A percentile compares a stretch with the other conserved stretches of the same genome.
Conservation (phyloP, 129 eudicot species). For the Kitagawia praeruptora region DNA sequence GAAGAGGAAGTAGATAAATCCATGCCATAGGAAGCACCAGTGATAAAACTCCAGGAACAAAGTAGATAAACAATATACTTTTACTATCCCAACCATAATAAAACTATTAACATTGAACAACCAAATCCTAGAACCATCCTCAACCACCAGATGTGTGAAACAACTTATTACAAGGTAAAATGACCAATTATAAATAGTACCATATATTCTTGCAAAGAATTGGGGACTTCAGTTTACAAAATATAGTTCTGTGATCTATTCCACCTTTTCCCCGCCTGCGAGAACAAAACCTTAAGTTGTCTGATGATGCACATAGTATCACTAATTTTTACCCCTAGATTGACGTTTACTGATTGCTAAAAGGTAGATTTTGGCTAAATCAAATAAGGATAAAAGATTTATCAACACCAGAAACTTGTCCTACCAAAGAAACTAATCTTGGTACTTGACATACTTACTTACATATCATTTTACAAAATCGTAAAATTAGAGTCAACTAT, state of each 20-base stretch:
- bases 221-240: not conserved
- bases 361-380: not conserved
- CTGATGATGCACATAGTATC: not conserved
- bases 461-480: not conserved
- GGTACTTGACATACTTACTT: not conserved
- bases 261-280: not conserved
- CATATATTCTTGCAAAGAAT: not conserved
- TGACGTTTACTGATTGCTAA: not conserved
- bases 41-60: not conserved
- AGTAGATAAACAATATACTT: not conserved
- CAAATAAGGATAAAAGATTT: not conserved
- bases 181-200: not conserved
- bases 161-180: not conserved
- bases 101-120: not conserved
- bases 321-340: no score
- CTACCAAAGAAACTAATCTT: not conserved
- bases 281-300: not conserved
- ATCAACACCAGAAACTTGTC: not conserved
- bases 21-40: not conserved
- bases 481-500: not conserved
- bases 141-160: not conserved
- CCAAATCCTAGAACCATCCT: not conserved
- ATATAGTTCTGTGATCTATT: not conserved
- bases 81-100: not conserved
- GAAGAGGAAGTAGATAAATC: not conserved